These are phyloP conservation scores for Phialophora macrospora DNA, from an alignment of 2,329 filamentous ascomycete species.

Conservation along the genomic window DNA sequence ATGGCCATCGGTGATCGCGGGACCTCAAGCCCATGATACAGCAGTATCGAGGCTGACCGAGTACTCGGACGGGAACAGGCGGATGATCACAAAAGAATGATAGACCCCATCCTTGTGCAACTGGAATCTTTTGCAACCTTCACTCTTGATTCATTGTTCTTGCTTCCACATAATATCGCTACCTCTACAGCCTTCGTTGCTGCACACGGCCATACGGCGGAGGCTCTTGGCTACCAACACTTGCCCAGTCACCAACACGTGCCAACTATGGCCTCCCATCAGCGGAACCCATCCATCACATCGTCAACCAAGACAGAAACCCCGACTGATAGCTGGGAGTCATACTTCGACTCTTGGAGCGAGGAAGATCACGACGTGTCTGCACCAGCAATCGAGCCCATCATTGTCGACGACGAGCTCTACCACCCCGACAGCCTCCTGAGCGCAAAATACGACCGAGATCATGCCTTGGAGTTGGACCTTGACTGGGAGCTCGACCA, in stretches of 20 bases:
- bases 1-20: conserved; percentile 4
- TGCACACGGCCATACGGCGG: background rate
- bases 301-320: conserved; percentile 22
- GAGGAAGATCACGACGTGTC: conserved; percentile 27
- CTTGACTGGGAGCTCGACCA: conserved; percentile 18
- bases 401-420: conserved; percentile 33
- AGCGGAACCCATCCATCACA: conserved; percentile 14
- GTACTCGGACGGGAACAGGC: background rate
- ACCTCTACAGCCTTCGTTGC: background rate
- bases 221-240: background rate
- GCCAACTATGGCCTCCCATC: conserved; percentile 11
- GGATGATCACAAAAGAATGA: conserved; percentile 4
- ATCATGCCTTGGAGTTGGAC: conserved; percentile 28
- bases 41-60: conserved; percentile 1
- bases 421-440: conserved; percentile 26
- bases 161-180: conserved; percentile 1
- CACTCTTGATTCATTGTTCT: background rate
- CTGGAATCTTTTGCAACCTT: conserved; percentile 1
- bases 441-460: conserved; percentile 24
- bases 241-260: background rate
- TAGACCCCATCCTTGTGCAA: background rate
- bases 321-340: conserved; percentile 31
- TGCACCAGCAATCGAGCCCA: conserved; percentile 21
- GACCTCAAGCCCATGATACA: background rate
- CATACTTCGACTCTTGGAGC: conserved; percentile 36